A percentile compares a stretch with the other conserved stretches of the same genome.
Conservation (phyloP, 2,329 filamentous ascomycete species). For the Aspergillus clavatus region DNA sequence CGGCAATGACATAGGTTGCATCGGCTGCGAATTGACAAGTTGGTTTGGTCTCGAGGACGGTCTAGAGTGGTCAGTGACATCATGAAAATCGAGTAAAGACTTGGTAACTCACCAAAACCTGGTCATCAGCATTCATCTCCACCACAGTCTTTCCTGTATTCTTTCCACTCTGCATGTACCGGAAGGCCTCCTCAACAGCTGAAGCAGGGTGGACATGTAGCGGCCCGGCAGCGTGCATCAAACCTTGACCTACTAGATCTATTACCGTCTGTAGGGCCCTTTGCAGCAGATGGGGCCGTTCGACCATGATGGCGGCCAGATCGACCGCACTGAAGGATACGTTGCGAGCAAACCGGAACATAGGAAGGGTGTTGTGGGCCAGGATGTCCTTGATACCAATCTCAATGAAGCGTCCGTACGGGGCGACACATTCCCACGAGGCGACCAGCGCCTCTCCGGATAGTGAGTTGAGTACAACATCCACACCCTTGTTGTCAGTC, state of each 20-base stretch:
- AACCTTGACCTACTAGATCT: background rate
- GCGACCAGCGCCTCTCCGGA: slow-evolving; percentile 13
- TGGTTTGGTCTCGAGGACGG: no score
- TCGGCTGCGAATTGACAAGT: no score
- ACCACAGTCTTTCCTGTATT: background rate
- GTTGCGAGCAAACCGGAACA: slow-evolving; percentile 4
- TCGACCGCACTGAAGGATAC: slow-evolving; percentile 4
- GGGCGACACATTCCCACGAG: slow-evolving; percentile 14
- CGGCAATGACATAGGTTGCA: slow-evolving; percentile 25
- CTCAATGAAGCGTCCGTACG: slow-evolving; percentile 44
- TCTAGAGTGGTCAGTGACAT: no score
- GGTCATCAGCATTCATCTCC: no score
- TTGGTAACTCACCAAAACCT: no score
- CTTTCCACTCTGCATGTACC: background rate
- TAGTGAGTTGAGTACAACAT: slow-evolving; percentile 20
- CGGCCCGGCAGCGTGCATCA: background rate
- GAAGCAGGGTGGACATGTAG: background rate
- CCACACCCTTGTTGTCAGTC: slow-evolving; percentile 10
- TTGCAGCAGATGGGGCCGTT: background rate
- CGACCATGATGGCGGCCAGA: background rate
- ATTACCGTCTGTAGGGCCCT: background rate
- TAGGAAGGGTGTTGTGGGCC: background rate
- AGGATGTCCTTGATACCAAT: slow-evolving; percentile 44
- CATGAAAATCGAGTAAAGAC: no score
- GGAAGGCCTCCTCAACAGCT: background rate